Base-by-base conservation (phyloP, 345 rosid species). In the Moricandia moricandioides region DNA sequence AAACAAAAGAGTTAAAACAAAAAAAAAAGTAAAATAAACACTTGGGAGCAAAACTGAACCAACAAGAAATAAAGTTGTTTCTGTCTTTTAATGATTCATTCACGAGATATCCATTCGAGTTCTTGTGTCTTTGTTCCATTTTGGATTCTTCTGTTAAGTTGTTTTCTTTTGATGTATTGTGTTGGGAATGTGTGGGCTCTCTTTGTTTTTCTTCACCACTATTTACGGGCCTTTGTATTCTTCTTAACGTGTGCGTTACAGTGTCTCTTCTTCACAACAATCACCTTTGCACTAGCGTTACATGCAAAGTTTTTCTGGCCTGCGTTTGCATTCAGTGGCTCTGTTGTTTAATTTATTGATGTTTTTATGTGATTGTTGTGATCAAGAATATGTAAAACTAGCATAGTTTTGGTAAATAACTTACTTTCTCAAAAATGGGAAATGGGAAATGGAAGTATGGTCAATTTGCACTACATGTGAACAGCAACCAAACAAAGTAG, bases 141-240 rank as follows among this genome's bases (percentile, higher is more conserved):
- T 70, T 70, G 71, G 70, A 70, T 77, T 77, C 39, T 76, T 76
- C 58, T 70, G 75, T 9, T 17, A 55, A 16, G 5, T 26, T 55
- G 40, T 49, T 58, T 67, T 16, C 58, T 30, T 67, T 26, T 60
- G 14, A 62, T 54, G 40, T 75, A 17, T 34, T 59, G 18, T 61
- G 30, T 37, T 69, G 39, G 47, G 79, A 68, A 61, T 26, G 17
- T 68, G 61, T 67, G 40, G 52, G 62, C 45, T 35, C 45, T 35
- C 57, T 65, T 75, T 37, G 45, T 37, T 68, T 64, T 55, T 75
- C 63, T 29, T 61, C 69, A 51, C 74, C 57, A 7, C 35, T 17
- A 37, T 69, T 61, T 68, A 35, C 12, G n/a, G 0, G 1, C 51
- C 10, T 47, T 60, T 61, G 31, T 52, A 7, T 68, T 51, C 63